These are phyloP conservation scores for Fusarium decemcellulare DNA, from an alignment of 2,329 filamentous ascomycete species.

Conservation along the genomic window DNA sequence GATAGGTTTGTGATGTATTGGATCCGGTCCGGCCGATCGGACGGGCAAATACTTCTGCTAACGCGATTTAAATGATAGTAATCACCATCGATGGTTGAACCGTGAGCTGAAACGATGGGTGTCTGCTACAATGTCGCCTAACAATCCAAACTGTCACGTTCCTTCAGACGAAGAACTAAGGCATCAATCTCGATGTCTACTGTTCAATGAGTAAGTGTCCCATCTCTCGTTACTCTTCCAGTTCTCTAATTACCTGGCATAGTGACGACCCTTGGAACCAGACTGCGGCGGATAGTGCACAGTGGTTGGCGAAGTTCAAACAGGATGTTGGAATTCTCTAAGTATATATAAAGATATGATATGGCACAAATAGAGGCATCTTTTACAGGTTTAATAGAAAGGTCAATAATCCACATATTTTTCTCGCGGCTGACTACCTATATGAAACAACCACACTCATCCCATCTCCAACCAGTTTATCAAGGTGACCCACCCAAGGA, in stretches of 20 bases:
- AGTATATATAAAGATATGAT: too few species aligned
- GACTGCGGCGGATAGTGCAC: slow-evolving; percentile 69
- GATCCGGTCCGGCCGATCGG: too few species aligned
- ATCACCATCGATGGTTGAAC: slow-evolving; percentile 45
- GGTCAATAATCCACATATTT: too few species aligned
- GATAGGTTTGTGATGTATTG: too few species aligned
- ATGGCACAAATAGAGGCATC: too few species aligned
- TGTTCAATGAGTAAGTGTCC: slow-evolving; percentile 49
- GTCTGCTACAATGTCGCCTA: slow-evolving; percentile 51
- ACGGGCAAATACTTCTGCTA: too few species aligned
- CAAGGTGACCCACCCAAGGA: too few species aligned
- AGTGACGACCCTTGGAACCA: slow-evolving; percentile 72
- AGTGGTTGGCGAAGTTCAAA: slow-evolving; percentile 71
- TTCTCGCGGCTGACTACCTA: too few species aligned
- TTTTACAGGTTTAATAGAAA: too few species aligned
- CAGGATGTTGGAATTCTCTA: slow-evolving; percentile 61
- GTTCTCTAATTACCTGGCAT: not conserved
- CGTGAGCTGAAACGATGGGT: slow-evolving; percentile 47
- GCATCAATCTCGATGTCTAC: slow-evolving; percentile 51
- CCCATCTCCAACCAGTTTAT: too few species aligned
- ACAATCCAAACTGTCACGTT: slow-evolving; percentile 48
- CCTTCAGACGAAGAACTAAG: slow-evolving; percentile 56
- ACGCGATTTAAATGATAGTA: not conserved
- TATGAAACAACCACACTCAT: too few species aligned
- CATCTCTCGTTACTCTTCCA: fast-evolving